phyloP scores from a whole-genome alignment of 192 early-diverging fungal species.

The Podochytrium sp. region DNA sequence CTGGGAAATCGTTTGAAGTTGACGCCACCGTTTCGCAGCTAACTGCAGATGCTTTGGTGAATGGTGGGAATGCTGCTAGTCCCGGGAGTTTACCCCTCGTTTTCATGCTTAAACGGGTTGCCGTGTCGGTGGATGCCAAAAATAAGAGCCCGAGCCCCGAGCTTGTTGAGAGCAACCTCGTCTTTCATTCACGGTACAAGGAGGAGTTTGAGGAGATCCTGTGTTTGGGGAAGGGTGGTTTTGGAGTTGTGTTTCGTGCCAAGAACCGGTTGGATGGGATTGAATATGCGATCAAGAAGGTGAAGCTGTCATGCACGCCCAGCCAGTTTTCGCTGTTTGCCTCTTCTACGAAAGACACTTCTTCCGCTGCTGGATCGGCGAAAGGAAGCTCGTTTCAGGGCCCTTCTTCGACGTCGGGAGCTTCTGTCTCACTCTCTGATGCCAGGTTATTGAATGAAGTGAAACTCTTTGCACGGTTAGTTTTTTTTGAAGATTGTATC shows the following conservation, averaged over 20 bases:
- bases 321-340: conserved; percentile 35
- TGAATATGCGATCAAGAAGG: conserved; percentile 58
- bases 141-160: background rate
- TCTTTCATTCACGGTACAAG: conserved; percentile 17
- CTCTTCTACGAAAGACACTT: conserved; percentile 13
- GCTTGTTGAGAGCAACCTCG: background rate
- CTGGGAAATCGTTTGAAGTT: background rate
- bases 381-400: background rate
- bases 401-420: background rate
- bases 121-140: background rate
- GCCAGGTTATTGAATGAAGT: conserved; percentile 49
- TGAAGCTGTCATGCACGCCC: conserved; percentile 41
- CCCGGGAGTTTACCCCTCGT: no score
- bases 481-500: background rate
- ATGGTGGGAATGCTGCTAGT: no score
- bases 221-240: conserved; percentile 40
- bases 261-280: conserved; percentile 50
- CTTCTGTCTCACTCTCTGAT: conserved; percentile 33
- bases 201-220: conserved; percentile 29
- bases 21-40: conserved; percentile 13
- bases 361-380: background rate
- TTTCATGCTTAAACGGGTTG: conserved; percentile 8
- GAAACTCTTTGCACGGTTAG: conserved; percentile 46
- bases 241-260: conserved; percentile 48
- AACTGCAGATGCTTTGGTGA: conserved; percentile 5